Percentiles rank a stretch among this genome's conserved stretches.
phyloP scores from a whole-genome alignment of 495 filamentous ascomycete species.

The Hypoxylon cercidicola region DNA sequence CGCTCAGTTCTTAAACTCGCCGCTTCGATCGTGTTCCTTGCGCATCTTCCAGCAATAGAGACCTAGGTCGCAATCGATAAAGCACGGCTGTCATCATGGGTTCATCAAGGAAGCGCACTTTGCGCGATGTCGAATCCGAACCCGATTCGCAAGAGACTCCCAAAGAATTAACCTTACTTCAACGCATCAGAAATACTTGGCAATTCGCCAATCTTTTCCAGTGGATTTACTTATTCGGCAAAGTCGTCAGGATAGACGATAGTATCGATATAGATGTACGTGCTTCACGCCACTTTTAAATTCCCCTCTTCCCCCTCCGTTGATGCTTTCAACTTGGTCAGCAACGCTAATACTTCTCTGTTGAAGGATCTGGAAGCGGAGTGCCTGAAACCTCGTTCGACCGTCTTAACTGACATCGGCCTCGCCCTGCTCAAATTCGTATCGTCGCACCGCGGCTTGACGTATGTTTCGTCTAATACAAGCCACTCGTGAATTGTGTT shows the following conservation, averaged over 20 bases:
- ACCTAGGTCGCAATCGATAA: conserved; percentile 1
- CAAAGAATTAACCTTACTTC: conserved; percentile 65
- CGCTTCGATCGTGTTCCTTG: not conserved
- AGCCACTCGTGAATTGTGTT: conserved; percentile 11
- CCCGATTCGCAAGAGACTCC: conserved; percentile 51
- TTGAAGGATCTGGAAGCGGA: conserved; percentile 87
- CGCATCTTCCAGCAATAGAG: conserved; percentile 9
- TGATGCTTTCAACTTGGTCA: not conserved
- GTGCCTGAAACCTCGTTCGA: conserved; percentile 81
- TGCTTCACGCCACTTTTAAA: conserved; percentile 17
- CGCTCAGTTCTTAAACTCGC: not conserved
- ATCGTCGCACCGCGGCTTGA: conserved; percentile 90
- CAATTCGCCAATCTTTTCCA: conserved; percentile 95
- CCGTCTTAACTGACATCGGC: conserved; percentile 81
- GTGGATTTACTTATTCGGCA: conserved; percentile 89
- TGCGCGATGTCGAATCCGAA: conserved; percentile 71
- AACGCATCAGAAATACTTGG: conserved; percentile 86
- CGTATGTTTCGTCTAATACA: conserved; percentile 64
- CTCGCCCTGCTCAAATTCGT: conserved; percentile 90
- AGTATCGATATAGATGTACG: conserved; percentile 86
- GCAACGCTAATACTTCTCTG: conserved; percentile 36
- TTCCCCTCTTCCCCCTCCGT: not conserved
- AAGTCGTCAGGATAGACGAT: conserved; percentile 87
- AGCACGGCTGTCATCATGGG: conserved; percentile 55
- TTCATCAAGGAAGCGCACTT: conserved; percentile 72